phyloP scores from a whole-genome alignment of 805 yeast species.

The Candida glaebosa region DNA sequence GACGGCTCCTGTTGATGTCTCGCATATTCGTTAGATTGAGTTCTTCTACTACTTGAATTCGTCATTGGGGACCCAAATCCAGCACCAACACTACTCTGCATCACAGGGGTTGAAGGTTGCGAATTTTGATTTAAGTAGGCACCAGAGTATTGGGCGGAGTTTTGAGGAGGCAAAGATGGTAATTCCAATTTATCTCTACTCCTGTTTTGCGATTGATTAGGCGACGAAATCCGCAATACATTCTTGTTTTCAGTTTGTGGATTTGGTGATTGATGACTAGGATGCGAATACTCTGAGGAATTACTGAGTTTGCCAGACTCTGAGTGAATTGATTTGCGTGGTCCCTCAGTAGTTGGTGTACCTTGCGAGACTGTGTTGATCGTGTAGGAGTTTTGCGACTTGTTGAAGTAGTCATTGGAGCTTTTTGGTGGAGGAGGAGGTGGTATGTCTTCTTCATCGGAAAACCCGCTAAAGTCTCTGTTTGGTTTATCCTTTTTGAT shows the following conservation, averaged over 20 bases:
- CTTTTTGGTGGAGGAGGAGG: slow-evolving; percentile 21
- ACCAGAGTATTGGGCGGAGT: background rate
- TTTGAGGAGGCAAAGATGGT: background rate
- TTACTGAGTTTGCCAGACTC: slow-evolving; percentile 21
- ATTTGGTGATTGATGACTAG: slow-evolving; percentile 4
- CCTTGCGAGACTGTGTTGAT: slow-evolving; percentile 10
- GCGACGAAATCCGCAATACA: slow-evolving; percentile 1
- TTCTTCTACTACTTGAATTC: background rate
- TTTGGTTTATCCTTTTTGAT: slow-evolving; percentile 3
- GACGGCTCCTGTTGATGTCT: background rate
- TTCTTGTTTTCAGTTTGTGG: background rate
- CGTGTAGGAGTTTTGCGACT: slow-evolving; percentile 13
- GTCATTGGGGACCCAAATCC: background rate
- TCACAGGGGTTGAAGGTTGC: slow-evolving; percentile 7
- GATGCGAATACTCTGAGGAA: slow-evolving; percentile 1
- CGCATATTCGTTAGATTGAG: background rate
- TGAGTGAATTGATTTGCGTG: slow-evolving; percentile 22
- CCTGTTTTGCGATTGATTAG: slow-evolving; percentile 1
- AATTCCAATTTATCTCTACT: background rate
- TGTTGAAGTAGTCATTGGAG: slow-evolving; percentile 7
- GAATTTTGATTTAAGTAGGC: slow-evolving; percentile 7
- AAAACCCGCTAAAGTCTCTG: slow-evolving; percentile 4
- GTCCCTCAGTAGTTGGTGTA: slow-evolving; percentile 8
- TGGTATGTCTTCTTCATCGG: slow-evolving; percentile 9
- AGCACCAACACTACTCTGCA: too few relatives aligned